These are phyloP conservation scores for Beauveria pseudobassiana DNA, from an alignment of 2,329 filamentous ascomycete genomes.

Conservation along the genomic window DNA sequence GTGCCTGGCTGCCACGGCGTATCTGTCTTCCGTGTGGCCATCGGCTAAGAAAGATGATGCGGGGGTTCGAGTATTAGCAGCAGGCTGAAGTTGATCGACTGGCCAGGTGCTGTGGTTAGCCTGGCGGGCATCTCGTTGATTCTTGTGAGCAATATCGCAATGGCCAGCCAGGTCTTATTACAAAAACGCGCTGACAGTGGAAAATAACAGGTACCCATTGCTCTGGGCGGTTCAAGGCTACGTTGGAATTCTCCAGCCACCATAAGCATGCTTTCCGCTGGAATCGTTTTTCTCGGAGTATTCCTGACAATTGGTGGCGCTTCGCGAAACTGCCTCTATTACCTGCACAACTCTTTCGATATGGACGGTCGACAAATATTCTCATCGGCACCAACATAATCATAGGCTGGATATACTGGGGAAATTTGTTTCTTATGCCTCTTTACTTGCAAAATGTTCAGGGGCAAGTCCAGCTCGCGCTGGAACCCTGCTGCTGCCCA, in stretches of 20 bases:
- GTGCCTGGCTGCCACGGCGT: neutral
- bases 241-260: neutral
- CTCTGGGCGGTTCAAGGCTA: neutral
- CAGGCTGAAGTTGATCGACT: neutral
- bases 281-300: neutral
- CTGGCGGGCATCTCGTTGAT: neutral
- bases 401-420: conserved; percentile 4
- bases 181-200: neutral
- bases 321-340: conserved; percentile 2
- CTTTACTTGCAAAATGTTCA: neutral
- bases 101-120: neutral
- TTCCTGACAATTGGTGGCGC: neutral
- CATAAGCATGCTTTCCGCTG: neutral
- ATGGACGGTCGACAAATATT: conserved; percentile 2
- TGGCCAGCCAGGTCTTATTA: neutral
- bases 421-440: neutral
- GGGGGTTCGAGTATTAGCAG: neutral
- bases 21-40: neutral
- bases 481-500: neutral
- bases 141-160: neutral
- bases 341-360: neutral
- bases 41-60: neutral
- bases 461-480: neutral
- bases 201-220: neutral
- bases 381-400: neutral